Base-by-base conservation (phyloP, 2,329 filamentous ascomycete species). In the Raffaelea deltoideospora region DNA sequence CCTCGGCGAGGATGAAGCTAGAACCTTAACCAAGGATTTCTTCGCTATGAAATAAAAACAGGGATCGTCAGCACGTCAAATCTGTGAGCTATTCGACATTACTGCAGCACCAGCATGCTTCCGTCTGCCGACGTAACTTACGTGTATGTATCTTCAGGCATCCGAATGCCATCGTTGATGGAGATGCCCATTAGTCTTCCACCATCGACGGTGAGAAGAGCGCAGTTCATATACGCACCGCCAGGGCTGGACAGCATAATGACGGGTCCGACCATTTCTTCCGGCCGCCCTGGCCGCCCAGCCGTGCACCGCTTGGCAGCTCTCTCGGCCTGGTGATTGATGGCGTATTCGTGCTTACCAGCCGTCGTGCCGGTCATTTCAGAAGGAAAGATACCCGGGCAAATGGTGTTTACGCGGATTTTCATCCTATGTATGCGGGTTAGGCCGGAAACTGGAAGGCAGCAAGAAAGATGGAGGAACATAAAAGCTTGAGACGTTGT, bases 151-250 rank as follows among this genome's bases (percentile, higher is more conserved):
- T 43, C 41, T 2, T 41, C 41, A 10, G 41, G 39, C 39, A 43
- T 37, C 27, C 33, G 37, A 27, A 43, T 38, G n/a, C 39, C 37
- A 17, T 41, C 41, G 31, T 43, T 39, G 34, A 41, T 43, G 4
- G 41, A 38, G 4, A 40, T 23, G 20, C 37, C 29, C 41, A 41
- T 41, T 29, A 45, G 24, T 17, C 40, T 38, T 5, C 49, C 49
- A 3, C 49, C 49, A 21, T 51, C 49, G 10, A 51, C 44, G 3
- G 46, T 48, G 27, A 51, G 37, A 11, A 44, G 37, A 2, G 46
- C 48, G 33, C 40, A 41, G 37, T 50, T 51, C 44, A 50, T 51
- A 35, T 50, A 50, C 4, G 40, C 48, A 26, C 48, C 49, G 10
- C 42, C 48, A 7, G 46, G 31, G 33, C 45, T 48, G 3, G 45